These are phyloP conservation scores for Botrytis porri DNA, from an alignment of 2,329 filamentous ascomycete species.

Conservation along the genomic window DNA sequence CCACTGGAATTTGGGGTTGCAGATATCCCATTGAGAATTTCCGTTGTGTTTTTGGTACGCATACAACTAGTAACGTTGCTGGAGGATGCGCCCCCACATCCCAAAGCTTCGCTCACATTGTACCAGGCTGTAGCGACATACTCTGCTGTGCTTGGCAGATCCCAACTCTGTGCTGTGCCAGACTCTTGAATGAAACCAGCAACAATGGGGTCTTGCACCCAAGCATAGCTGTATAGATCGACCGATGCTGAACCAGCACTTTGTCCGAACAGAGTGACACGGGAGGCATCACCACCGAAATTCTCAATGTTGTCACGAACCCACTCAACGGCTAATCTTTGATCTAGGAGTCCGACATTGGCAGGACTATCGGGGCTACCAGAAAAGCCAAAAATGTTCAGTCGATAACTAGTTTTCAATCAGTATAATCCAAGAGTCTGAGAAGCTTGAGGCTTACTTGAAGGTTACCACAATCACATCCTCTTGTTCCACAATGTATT, in stretches of 20 bases:
- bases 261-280: conserved; percentile 55
- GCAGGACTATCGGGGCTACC: conserved; percentile 31
- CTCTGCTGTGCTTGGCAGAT: conserved; percentile 28
- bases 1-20: conserved; percentile 16
- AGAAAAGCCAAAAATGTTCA: conserved; percentile 42
- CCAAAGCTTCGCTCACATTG: conserved; percentile 29
- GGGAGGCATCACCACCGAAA: conserved; percentile 57
- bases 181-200: conserved; percentile 37
- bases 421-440: conserved; percentile 10
- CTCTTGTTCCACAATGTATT: conserved; percentile 42
- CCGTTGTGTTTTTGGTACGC: conserved; percentile 29
- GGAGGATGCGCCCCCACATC: conserved; percentile 34
- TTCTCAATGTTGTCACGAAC: conserved; percentile 55
- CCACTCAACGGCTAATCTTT: conserved; percentile 58
- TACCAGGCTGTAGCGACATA: conserved; percentile 30
- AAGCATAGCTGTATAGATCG: conserved; percentile 38
- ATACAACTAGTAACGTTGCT: conserved; percentile 33
- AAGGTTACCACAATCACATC: conserved; percentile 47
- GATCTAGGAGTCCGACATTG: conserved; percentile 63
- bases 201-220: conserved; percentile 36
- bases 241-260: conserved; percentile 56
- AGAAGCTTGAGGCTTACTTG: conserved; percentile 42
- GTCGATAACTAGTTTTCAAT: conserved; percentile 38
- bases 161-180: conserved; percentile 35
- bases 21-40: conserved; percentile 21